Evolutionary conservation across 768 basidiomycete species (phyloP), one percentile per base, ranked within the genome.

Genomic region (Mycena capillaripes): DNA sequence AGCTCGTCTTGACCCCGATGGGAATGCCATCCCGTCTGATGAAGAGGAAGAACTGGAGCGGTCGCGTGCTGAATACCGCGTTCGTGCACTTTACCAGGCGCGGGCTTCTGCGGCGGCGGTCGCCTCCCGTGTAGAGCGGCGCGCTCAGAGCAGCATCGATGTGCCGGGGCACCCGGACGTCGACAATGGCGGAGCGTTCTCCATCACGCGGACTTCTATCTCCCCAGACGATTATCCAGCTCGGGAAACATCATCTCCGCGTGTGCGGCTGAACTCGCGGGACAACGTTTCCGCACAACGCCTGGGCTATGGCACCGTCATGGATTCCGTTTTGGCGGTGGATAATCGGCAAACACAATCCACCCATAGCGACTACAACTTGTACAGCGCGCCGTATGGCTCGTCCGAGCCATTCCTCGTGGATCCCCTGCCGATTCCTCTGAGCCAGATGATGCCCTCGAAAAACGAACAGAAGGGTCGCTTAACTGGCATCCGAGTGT

Each of bases 11-110:
- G 87, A 89, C 78, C 75, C 86, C 2, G 90, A 92, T 76, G 92
- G 92, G 0, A 88, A 92, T 70, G 90, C 92, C 77, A 87, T 92
- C 66, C 83, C 90, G 3, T 86, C 87, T 0, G 89, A 89, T 23
- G 90, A 90, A 75, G 91, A 92, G 70, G 88, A 89, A 72, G 88
- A 89, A 61, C 82, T 91, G 21, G 90, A 91, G 69, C 87, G 89
- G 34, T 80, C 84, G 32, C 86, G 89, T 40, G 81, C 89, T 0
- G 87, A 86, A 65, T 82, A 85, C 76, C 86, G 88, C 12, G 76
- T 88, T 16, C 85, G 82, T 36, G 81, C 82, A 21, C 71, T 78
- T 69, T 75, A 75, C 58, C 79, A 76, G 60, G 76, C 77, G 0
- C 78, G 81, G 27, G 77, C 80, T n/a, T 77, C 77, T 21, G 57